Evolutionary conservation across 2,329 filamentous ascomycete species (phyloP).

Genomic region (Talaromyces amestolkiae): DNA sequence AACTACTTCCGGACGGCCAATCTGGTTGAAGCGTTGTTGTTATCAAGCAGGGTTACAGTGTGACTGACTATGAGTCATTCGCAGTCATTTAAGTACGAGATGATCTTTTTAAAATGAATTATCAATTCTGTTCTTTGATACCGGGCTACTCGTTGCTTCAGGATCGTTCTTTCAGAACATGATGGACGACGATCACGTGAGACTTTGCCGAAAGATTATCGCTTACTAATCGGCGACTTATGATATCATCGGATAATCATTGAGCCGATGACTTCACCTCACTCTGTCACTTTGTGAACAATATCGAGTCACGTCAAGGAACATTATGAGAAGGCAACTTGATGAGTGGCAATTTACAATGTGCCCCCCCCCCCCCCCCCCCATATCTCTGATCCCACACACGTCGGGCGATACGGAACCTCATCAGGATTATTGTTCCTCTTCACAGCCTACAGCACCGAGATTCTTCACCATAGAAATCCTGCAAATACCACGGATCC

Average conservation of each 20-base stretch:
- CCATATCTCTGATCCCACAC: conserved; percentile 41
- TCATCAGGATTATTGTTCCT: conserved; percentile 42
- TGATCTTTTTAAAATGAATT: not conserved
- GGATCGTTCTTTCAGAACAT: not conserved
- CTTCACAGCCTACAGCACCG: conserved; percentile 38
- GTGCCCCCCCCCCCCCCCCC: not conserved
- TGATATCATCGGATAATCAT: not conserved
- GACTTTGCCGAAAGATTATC: not conserved
- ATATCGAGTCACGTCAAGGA: too few relatives aligned
- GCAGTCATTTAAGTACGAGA: not conserved
- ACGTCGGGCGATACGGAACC: conserved; percentile 41
- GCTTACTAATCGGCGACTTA: conserved; percentile 2
- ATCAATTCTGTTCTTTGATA: not conserved
- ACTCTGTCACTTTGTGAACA: too few relatives aligned
- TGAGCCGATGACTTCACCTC: not conserved
- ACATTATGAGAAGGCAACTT: not conserved
- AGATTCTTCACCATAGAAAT: conserved; percentile 46
- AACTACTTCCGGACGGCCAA: conserved; percentile 21
- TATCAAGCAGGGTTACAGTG: not conserved
- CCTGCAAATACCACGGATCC: conserved; percentile 41
- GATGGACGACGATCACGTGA: not conserved
- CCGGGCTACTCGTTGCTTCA: not conserved
- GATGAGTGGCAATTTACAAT: not conserved
- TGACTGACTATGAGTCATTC: conserved; percentile 13
- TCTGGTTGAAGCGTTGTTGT: not conserved